Evolutionary conservation across 495 filamentous ascomycete species (phyloP), one percentile per base, ranked within the genome.

Genomic region (Aspergillus nidulans): DNA sequence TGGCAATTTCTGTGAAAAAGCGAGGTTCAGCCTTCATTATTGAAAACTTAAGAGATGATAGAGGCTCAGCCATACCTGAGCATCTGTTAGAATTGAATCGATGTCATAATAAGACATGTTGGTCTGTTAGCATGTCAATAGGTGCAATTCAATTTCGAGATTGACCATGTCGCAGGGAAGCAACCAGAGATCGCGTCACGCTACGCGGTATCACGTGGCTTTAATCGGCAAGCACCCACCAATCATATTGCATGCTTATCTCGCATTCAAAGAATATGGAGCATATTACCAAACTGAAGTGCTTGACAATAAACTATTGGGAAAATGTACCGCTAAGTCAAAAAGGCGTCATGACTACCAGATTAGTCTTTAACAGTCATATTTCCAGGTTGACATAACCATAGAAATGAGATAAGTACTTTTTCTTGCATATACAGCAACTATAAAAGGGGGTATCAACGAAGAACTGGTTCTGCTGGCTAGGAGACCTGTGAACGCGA

Each of bases 71-170:
- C 59, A 43, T 77, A 88, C 90, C 77, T 95, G 90, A 25, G 89
- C 87, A 66, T 96, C 92, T 1, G 94, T 97, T 45, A 97, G 76
- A 56, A 97, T 96, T 24, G 90, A 84, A 66, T 96, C 90, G 58
- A 96, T 86, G 68, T 95, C 88, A 77, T 97, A 97, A 77, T 98
- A 98, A 34, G 88, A 88, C 74, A 81, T 85, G 21, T 53, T 67
- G 64, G 52, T 8, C 30, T 38, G 6, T 36, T 7, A 28, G 26
- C 26, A 28, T 28, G 26, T 30, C 6, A 36, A 15, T 8, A 12
- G 32, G 26, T 10, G 26, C 4, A 30, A 30, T 30, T 4, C 10
- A 5, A 30, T 10, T 15, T 36, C 15, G 32, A 7, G 32, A 36
- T 10, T 5, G 15, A 36, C 32, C 13, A 15, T 38, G 34, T 38